A percentile compares a stretch with the other conserved stretches of the same genome.
Evolutionary conservation across 78 protist species (phyloP).

Genomic region (Mastigamoeba balamuthi): DNA sequence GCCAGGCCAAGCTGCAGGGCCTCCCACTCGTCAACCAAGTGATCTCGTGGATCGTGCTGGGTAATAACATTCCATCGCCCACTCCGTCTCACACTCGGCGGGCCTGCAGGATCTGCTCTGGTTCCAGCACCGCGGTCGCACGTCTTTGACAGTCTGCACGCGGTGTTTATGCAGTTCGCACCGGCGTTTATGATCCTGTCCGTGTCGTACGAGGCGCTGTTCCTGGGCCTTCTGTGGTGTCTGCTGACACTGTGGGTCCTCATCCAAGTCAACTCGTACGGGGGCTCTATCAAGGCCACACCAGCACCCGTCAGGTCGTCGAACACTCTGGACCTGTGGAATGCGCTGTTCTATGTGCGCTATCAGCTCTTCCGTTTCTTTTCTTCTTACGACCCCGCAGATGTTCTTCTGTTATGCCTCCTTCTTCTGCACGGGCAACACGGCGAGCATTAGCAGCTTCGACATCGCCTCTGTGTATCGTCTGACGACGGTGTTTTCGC

Average conservation of each 20-base stretch:
- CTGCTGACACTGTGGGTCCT: constrained; percentile 29
- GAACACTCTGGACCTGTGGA: too few species aligned
- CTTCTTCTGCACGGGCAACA: constrained; percentile 85
- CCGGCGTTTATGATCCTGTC: constrained; percentile 28
- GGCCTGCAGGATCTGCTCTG: too few species aligned
- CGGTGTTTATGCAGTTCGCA: constrained; percentile 7
- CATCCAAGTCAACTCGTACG: constrained; percentile 3
- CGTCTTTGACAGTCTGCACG: too few species aligned
- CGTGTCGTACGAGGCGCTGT: constrained; percentile 22
- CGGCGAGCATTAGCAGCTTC: constrained; percentile 71
- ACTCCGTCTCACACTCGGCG: too few species aligned
- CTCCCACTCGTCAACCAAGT: too few species aligned
- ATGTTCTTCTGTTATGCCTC: constrained; percentile 46
- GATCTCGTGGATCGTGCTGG: too few species aligned
- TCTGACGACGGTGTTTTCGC: constrained; percentile 11
- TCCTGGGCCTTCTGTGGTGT: neutral
- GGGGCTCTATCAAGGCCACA: neutral
- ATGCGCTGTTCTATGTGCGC: constrained; percentile 46
- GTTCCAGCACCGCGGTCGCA: too few species aligned
- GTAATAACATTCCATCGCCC: too few species aligned
- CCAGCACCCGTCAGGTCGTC: neutral
- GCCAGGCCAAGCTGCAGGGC: too few species aligned
- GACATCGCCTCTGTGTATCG: constrained; percentile 54
- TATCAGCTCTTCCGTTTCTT: neutral
- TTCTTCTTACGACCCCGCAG: neutral